These are phyloP conservation scores for Byssothecium circinans DNA, from an alignment of 2,329 filamentous ascomycete species.

Conservation along the genomic window DNA sequence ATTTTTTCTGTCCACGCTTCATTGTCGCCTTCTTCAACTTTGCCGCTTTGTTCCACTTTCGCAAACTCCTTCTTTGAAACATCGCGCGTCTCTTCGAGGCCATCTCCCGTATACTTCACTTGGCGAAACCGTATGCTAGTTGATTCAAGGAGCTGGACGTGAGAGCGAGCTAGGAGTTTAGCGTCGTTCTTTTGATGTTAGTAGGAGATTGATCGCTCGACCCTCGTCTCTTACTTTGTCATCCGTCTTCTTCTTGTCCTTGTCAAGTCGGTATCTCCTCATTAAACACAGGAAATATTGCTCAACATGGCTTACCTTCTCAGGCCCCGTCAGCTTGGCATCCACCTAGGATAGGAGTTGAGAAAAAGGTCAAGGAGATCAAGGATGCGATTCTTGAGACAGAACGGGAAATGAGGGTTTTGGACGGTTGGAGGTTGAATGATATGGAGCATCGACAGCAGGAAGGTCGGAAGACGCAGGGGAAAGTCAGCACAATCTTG, in stretches of 20 bases:
- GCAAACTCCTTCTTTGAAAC: slow-evolving; percentile 8
- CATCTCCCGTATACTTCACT: slow-evolving; percentile 8
- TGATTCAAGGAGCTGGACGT: not conserved
- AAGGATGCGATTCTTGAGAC: slow-evolving; percentile 9
- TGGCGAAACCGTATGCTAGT: slow-evolving; percentile 7
- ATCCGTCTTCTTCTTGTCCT: slow-evolving; percentile 1
- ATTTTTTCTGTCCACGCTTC: slow-evolving; percentile 11
- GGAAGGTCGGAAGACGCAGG: not conserved
- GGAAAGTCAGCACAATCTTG: slow-evolving; percentile 1
- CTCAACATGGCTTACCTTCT: not conserved
- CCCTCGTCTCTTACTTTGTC: not conserved
- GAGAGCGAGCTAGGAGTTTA: not conserved
- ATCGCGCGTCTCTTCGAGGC: slow-evolving; percentile 1
- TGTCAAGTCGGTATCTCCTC: not conserved
- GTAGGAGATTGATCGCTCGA: not conserved
- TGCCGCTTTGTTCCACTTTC: slow-evolving; percentile 2
- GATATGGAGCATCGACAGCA: slow-evolving; percentile 4
- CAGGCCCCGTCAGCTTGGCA: not conserved
- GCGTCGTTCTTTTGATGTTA: not conserved
- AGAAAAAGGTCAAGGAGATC: slow-evolving; percentile 10
- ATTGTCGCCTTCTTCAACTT: slow-evolving; percentile 5
- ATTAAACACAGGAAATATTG: not conserved
- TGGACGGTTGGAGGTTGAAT: slow-evolving; percentile 7
- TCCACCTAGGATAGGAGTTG: slow-evolving; percentile 8
- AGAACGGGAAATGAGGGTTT: slow-evolving; percentile 6